Evolutionary conservation across 352 stramenopile species (phyloP).

Genomic region (Pythium volutum): DNA sequence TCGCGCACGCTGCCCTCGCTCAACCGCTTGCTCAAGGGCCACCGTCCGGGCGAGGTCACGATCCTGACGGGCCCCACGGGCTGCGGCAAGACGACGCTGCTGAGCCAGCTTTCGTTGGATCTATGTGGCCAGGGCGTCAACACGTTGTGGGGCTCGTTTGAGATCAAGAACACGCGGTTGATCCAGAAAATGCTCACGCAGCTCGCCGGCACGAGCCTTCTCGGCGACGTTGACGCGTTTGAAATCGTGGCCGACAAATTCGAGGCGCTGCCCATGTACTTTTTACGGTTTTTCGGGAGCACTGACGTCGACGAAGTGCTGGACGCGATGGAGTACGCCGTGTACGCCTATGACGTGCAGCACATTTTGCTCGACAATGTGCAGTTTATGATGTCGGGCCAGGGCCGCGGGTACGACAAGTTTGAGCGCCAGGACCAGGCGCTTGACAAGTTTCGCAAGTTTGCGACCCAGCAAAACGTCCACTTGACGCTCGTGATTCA

Average conservation of each 20-base stretch:
- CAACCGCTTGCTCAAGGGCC: conserved; percentile 96
- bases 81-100: conserved; percentile 93
- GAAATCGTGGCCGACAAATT: conserved; percentile 87
- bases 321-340: conserved; percentile 98
- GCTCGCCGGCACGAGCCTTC: conserved; percentile 69
- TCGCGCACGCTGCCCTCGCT: conserved; percentile 94
- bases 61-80: conserved; percentile 98
- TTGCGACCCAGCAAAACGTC: conserved; percentile 97
- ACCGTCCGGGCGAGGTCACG: conserved; percentile 97
- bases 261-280: conserved; percentile 95
- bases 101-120: conserved; percentile 90
- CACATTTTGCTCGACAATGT: conserved; percentile 99
- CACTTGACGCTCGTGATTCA: conserved; percentile 99
- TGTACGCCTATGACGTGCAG: conserved; percentile 98
- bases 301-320: conserved; percentile 94
- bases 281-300: conserved; percentile 98
- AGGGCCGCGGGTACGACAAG: conserved; percentile 85
- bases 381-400: conserved; percentile 98
- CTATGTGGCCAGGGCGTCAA: conserved; percentile 95
- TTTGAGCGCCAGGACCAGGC: conserved; percentile 92
- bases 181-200: conserved; percentile 98
- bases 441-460: conserved; percentile 95
- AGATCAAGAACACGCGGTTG: conserved; percentile 98
- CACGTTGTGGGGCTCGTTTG: conserved; percentile 98
- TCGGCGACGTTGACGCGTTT: conserved; percentile 74